Evolutionary conservation across 495 filamentous ascomycete species (phyloP).

Genomic region (Hypoxylon perforatum): DNA sequence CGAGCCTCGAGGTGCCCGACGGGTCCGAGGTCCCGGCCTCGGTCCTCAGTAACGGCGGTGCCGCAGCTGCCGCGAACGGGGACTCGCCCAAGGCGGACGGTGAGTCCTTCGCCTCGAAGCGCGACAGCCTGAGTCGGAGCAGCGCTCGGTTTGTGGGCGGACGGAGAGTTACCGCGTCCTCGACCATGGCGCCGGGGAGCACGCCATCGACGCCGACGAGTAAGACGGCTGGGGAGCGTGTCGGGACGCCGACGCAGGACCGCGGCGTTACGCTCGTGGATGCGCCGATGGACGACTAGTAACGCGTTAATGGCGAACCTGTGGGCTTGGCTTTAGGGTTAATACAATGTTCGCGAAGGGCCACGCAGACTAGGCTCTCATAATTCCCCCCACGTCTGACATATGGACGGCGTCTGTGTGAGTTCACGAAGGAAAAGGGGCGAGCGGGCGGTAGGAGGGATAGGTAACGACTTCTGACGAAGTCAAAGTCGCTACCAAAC

Average conservation of each 20-base stretch:
- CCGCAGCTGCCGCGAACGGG: slow-evolving; percentile 51
- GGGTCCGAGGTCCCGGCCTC: slow-evolving; percentile 50
- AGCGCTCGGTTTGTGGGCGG: slow-evolving; percentile 56
- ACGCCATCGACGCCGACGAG: slow-evolving; percentile 42
- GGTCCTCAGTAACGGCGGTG: slow-evolving; percentile 56
- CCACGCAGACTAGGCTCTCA: not conserved
- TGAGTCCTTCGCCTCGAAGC: slow-evolving; percentile 55
- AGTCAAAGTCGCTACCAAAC: not conserved
- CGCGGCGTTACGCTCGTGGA: slow-evolving; percentile 82
- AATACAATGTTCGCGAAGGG: not conserved
- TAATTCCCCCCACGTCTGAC: not conserved
- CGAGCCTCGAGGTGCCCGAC: slow-evolving; percentile 60
- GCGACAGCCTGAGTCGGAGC: slow-evolving; percentile 63
- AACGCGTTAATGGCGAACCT: slow-evolving; percentile 26
- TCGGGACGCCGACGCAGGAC: slow-evolving; percentile 45
- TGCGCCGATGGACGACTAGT: slow-evolving; percentile 84
- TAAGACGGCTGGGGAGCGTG: slow-evolving; percentile 40
- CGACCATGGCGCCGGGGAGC: slow-evolving; percentile 26
- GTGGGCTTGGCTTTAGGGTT: slow-evolving; percentile 2
- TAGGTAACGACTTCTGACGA: too few species aligned
- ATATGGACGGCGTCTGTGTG: not conserved
- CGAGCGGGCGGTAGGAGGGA: too few species aligned
- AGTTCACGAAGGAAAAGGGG: too few species aligned
- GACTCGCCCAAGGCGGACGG: slow-evolving; percentile 55
- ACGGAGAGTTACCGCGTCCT: slow-evolving; percentile 49